Base-by-base conservation (phyloP, 176 grass and related monocot genomes). In the Rhynchospora tenuis region DNA sequence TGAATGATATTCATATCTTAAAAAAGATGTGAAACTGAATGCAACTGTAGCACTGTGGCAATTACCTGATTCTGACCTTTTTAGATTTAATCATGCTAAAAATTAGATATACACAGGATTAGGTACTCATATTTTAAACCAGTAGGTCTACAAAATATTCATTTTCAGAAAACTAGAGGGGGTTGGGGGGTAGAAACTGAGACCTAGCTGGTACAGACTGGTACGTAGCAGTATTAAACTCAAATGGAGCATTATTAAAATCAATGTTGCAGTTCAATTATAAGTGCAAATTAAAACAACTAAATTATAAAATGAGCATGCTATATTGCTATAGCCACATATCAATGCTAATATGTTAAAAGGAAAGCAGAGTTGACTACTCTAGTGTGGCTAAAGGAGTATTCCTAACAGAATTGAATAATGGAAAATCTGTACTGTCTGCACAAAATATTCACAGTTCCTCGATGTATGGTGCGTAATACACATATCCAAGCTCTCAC, bases 1-100 rank as follows among this genome's bases (percentile, higher is more conserved):
- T 31, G n/a, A 57, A 80, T 59, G 12, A 80, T 28, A 82, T 44
- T 82, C 64, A 62, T 45, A 42, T n/a, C n/a, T 81, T 4, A 63
- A 4, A 23, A 43, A 78, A 60, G 38, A 2, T 70, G 6, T n/a
- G 38, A 38, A 70, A 70, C 1, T 20, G 66, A 70, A 70, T 70
- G 66, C 7, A 45, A 70, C 33, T 38, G 33, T 38, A 38, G 33
- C 33, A n/a, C 31, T n/a, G 38, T 20, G 20, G 66, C 38, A 70
- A 2, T n/a, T 0, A 19, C 20, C 38, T 43, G 33, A 70, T 2
- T 20, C 8, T n/a, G n/a, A n/a, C n/a, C 2, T 33, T 38, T 20
- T 70, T 17, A 70, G 33, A 45, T 11, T 70, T 44, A 45, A 45
- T 70, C 42, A 70, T 70, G 66, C 17, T 44, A n/a, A 70, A 43